These are phyloP conservation scores for Gracilaria domingensis DNA, from an alignment of 23 red algal species.

Conservation along the genomic window DNA sequence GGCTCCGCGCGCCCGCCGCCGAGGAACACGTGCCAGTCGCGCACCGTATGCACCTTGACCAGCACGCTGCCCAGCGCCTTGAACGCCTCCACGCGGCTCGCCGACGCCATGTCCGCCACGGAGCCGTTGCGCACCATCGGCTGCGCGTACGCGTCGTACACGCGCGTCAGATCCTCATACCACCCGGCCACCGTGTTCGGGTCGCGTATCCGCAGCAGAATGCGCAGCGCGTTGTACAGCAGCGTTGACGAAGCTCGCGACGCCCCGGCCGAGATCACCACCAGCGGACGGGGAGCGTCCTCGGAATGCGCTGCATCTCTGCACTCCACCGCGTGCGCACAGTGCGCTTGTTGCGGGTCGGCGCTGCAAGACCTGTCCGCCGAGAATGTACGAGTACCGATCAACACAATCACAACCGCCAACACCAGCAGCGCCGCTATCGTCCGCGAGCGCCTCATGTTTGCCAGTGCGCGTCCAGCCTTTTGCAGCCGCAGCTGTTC, in stretches of 20 bases:
- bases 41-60: constrained; percentile 48
- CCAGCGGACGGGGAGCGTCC: not conserved
- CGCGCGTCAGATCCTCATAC: constrained; percentile 4
- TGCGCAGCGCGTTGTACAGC: constrained; percentile 49
- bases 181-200: constrained; percentile 61
- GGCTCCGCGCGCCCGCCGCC: constrained; percentile 27
- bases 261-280: constrained; percentile 48
- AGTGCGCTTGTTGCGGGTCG: not conserved
- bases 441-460: not conserved
- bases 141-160: constrained; percentile 17
- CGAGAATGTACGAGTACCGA: not conserved
- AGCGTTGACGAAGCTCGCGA: constrained; percentile 41
- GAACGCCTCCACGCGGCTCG: constrained; percentile 25
- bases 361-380: not conserved
- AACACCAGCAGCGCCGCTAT: not conserved
- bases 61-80: constrained; percentile 25
- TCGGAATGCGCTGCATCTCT: not conserved
- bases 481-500: not conserved
- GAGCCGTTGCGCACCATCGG: not conserved
- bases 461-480: not conserved
- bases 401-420: not conserved
- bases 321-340: not conserved
- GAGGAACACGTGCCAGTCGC: constrained; percentile 40
- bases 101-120: not conserved
- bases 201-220: constrained; percentile 59